Evolutionary conservation across 2,329 filamentous ascomycete genomes (phyloP).

Genomic region (Moelleriella libera): DNA sequence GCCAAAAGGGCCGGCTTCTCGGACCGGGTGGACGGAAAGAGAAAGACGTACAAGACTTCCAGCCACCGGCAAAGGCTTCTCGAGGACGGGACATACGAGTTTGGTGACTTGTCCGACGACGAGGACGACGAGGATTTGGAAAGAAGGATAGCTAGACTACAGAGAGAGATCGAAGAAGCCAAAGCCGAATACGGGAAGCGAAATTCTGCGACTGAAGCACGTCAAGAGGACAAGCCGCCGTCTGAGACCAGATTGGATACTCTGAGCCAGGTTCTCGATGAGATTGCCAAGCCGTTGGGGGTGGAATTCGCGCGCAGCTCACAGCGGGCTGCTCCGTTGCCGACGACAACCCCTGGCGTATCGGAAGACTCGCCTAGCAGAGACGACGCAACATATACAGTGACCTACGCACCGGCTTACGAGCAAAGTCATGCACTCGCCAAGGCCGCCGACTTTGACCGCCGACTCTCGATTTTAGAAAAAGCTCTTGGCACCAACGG

Average conservation of each 20-base stretch:
- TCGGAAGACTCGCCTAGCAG: constrained; percentile 8
- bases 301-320: constrained; percentile 5
- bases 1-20: constrained; percentile 75
- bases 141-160: constrained; percentile 66
- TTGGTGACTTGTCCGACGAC: constrained; percentile 66
- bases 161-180: constrained; percentile 67
- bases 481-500: constrained; percentile 66
- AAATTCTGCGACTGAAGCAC: constrained; percentile 29
- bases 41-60: constrained; percentile 69
- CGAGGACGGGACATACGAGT: constrained; percentile 48
- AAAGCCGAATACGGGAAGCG: constrained; percentile 46
- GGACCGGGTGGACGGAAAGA: constrained; percentile 69
- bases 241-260: constrained; percentile 35
- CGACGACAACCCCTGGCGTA: constrained; percentile 6
- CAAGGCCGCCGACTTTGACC: constrained; percentile 79
- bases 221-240: constrained; percentile 30
- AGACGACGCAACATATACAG: constrained; percentile 40
- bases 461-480: constrained; percentile 65
- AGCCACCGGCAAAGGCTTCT: constrained; percentile 51
- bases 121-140: constrained; percentile 63
- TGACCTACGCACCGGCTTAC: constrained; percentile 50
- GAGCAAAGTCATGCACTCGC: constrained; percentile 58
- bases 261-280: constrained; percentile 58
- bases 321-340: constrained; percentile 2
- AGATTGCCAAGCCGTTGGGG: constrained; percentile 30